These are phyloP conservation scores for Vitis rotundifolia DNA, from an alignment of 164 flowering plant species.

Conservation along the genomic window DNA sequence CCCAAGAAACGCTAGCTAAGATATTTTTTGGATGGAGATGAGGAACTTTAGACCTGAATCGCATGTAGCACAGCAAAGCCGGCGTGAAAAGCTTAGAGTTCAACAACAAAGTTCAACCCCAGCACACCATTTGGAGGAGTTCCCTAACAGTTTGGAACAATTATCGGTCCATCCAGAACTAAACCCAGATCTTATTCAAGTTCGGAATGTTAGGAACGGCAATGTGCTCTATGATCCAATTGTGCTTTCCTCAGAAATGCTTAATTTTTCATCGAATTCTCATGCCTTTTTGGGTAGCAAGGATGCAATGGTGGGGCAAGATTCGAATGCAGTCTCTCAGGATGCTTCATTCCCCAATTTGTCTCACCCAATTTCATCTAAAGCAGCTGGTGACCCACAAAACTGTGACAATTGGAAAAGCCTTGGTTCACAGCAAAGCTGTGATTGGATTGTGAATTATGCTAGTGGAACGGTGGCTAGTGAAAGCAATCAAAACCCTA, in stretches of 20 bases:
- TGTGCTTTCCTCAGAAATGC: slow-evolving; percentile 34
- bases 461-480: slow-evolving; percentile 18
- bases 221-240: slow-evolving; percentile 28
- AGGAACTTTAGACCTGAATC: slow-evolving; percentile 44
- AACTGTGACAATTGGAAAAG: slow-evolving; percentile 41
- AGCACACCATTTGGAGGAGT: slow-evolving; percentile 14
- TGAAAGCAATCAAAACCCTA: slow-evolving; percentile 22
- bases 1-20: no score
- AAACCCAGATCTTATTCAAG: slow-evolving; percentile 30
- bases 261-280: slow-evolving; percentile 22
- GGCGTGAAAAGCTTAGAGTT: slow-evolving; percentile 66
- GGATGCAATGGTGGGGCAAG: slow-evolving; percentile 16
- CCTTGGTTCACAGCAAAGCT: slow-evolving; percentile 28
- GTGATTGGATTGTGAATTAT: slow-evolving; percentile 40
- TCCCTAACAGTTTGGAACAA: slow-evolving; percentile 21
- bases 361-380: slow-evolving; percentile 9
- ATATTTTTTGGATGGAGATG: slow-evolving; percentile 29
- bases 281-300: slow-evolving; percentile 16
- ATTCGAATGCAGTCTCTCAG: neutral
- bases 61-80: slow-evolving; percentile 78
- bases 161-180: slow-evolving; percentile 15
- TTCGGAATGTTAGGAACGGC: slow-evolving; percentile 22
- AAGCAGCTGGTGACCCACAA: slow-evolving; percentile 17
- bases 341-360: slow-evolving; percentile 8
- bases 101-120: slow-evolving; percentile 27